Conservation (phyloP, 257 asterid species). For the Penstemon davidsonii region DNA sequence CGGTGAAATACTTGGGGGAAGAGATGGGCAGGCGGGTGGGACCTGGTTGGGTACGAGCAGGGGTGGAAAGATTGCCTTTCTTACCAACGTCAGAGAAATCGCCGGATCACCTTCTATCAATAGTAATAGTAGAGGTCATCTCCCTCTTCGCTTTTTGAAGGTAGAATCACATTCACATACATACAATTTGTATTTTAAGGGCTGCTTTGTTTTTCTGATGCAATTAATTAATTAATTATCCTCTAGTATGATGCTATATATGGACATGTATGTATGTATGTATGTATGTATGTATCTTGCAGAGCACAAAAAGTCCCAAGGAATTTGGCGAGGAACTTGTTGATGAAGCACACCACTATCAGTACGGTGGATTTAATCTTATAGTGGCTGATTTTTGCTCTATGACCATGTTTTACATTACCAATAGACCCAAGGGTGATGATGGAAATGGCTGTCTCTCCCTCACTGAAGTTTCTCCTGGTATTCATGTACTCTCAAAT, state of each 20-base stretch:
- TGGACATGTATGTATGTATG: not conserved
- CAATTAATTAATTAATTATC: no score
- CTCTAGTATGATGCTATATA: no score
- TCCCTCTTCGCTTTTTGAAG: constrained; percentile 77
- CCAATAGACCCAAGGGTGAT: constrained; percentile 59
- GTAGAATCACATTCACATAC: constrained; percentile 9
- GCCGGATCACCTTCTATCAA: constrained; percentile 19
- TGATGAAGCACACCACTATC: constrained; percentile 39
- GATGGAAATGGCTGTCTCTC: constrained; percentile 24
- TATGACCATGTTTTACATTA: constrained; percentile 72
- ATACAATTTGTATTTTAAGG: no score
- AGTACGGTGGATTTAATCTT: constrained; percentile 71
- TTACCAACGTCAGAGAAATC: constrained; percentile 76
- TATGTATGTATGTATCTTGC: constrained; percentile 12
- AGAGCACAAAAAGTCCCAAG: constrained; percentile 58
- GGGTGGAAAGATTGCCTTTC: constrained; percentile 63
- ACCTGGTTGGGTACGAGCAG: constrained; percentile 71
- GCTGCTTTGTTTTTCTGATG: no score
- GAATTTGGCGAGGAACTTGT: constrained; percentile 64
- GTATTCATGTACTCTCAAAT: constrained; percentile 83
- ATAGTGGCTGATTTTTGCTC: constrained; percentile 67
- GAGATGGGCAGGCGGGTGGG: constrained; percentile 76
- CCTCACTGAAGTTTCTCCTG: constrained; percentile 61
- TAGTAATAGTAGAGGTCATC: constrained; percentile 61
- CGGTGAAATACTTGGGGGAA: constrained; percentile 66